Evolutionary conservation across 225 moss, liverwort and hornwort species (phyloP).

Genomic region (Rhytidiadelphus loreus): DNA sequence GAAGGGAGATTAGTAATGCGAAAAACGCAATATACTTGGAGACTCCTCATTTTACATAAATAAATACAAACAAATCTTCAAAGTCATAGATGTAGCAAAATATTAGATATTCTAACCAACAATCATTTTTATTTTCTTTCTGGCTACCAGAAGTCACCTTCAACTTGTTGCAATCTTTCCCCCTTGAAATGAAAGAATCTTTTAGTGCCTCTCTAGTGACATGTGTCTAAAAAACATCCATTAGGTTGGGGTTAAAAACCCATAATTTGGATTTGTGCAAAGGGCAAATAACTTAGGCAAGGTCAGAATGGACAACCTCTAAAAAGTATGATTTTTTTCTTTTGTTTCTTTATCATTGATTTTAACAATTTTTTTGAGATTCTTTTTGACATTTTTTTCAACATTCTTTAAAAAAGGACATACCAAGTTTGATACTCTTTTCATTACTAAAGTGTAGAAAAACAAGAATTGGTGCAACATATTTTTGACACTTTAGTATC

Average conservation of each 20-base stretch:
- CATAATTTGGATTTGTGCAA: not conserved
- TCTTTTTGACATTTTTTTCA: not conserved
- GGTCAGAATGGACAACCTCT: rapidly evolving
- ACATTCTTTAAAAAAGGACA: not conserved
- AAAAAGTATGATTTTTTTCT: not conserved
- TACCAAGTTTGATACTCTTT: not conserved
- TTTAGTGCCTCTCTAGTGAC: not conserved
- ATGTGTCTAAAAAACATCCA: not conserved
- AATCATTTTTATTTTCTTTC: not conserved
- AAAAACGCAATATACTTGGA: not conserved
- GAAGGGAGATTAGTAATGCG: not conserved
- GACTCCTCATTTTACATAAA: not conserved
- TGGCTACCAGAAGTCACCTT: not conserved
- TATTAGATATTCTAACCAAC: not conserved
- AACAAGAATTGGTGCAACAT: not conserved
- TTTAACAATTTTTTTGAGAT: not conserved
- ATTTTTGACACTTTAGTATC: too few species aligned
- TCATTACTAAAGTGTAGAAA: not conserved
- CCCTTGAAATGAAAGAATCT: not conserved
- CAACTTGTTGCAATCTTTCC: not conserved
- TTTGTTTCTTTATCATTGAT: not conserved
- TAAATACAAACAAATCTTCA: not conserved
- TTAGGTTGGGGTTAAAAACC: not conserved
- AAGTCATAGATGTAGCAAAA: not conserved
- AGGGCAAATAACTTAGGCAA: not conserved